Percentiles rank a stretch among this genome's conserved stretches.
Evolutionary conservation across 148 eudicot species (phyloP).

Genomic region (Dianthus caryophyllus): DNA sequence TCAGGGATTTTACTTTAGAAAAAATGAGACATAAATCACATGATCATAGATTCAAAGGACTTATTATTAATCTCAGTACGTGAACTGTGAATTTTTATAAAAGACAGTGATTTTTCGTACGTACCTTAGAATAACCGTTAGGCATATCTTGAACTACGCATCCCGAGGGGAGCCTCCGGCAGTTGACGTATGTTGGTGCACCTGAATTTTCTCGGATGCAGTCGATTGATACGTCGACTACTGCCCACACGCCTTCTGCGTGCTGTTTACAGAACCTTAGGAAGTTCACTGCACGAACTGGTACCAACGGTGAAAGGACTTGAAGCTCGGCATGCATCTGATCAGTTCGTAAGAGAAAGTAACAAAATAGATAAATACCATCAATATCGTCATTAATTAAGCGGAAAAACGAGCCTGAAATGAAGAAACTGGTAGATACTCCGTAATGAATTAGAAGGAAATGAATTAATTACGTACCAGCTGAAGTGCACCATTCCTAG

Average conservation of each 20-base stretch:
- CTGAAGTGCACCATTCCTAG: slow-evolving; percentile 88
- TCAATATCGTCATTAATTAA: too few relatives aligned
- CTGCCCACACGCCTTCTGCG: slow-evolving; percentile 93
- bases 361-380: not conserved
- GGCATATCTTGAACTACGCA: slow-evolving; percentile 98
- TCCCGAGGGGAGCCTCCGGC: slow-evolving; percentile 95
- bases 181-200: slow-evolving; percentile 43
- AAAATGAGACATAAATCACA: not conserved
- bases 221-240: slow-evolving; percentile 85
- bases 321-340: slow-evolving; percentile 96
- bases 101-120: not conserved
- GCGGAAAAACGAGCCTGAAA: too few relatives aligned
- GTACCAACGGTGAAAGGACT: slow-evolving; percentile 90
- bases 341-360: too few relatives aligned
- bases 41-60: too few relatives aligned
- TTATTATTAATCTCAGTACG: too few relatives aligned
- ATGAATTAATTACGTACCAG: slow-evolving; percentile 42
- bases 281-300: slow-evolving; percentile 78
- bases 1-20: not conserved
- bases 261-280: slow-evolving; percentile 96
- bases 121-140: slow-evolving; percentile 92
- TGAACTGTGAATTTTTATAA: not conserved
- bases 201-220: slow-evolving; percentile 58
- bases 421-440: too few relatives aligned
- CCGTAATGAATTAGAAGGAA: not conserved